A percentile compares a stretch with the other conserved stretches of the same genome.
These are phyloP conservation scores for Pleurotus ostreatus DNA, from an alignment of 768 basidiomycete species.

Conservation along the genomic window DNA sequence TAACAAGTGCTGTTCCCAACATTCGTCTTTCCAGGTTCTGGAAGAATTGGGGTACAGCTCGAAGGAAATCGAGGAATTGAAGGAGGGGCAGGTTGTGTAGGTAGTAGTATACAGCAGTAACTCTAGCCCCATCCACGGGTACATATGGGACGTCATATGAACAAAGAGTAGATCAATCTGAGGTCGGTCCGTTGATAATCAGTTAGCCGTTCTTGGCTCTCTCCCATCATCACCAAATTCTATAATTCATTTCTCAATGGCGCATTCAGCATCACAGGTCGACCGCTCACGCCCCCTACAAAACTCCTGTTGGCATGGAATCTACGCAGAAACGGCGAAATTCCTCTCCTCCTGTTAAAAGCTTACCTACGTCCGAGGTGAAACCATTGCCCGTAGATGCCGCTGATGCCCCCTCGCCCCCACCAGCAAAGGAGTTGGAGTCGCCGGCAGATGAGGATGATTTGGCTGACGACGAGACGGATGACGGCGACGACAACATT, in stretches of 20 bases:
- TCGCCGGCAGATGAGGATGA: not conserved
- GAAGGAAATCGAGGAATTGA: conserved; percentile 11
- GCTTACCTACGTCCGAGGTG: not conserved
- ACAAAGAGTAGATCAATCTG: not conserved
- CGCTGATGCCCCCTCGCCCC: not conserved
- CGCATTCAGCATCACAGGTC: not conserved
- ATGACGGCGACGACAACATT: not conserved
- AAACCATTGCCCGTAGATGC: not conserved
- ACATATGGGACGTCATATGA: conserved; percentile 6
- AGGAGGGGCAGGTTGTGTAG: not conserved
- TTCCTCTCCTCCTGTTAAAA: not conserved
- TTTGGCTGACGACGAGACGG: not conserved
- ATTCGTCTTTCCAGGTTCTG: conserved; percentile 30
- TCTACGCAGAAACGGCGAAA: not conserved
- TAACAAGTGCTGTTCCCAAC: conserved; percentile 4
- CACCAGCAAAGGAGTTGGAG: not conserved
- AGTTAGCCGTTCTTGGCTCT: conserved; percentile 8
- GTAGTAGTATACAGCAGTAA: not conserved
- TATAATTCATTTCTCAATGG: not conserved
- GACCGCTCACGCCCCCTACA: conserved; percentile 1
- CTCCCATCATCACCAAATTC: conserved; percentile 4
- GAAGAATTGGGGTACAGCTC: conserved; percentile 30
- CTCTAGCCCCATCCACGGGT: not conserved
- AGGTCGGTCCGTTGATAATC: conserved; percentile 10
- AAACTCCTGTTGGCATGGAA: not conserved